Percentiles rank a stretch among this genome's conserved stretches.
Conservation (phyloP, 768 basidiomycete genomes). For the Gloeostereum incarnatum region DNA sequence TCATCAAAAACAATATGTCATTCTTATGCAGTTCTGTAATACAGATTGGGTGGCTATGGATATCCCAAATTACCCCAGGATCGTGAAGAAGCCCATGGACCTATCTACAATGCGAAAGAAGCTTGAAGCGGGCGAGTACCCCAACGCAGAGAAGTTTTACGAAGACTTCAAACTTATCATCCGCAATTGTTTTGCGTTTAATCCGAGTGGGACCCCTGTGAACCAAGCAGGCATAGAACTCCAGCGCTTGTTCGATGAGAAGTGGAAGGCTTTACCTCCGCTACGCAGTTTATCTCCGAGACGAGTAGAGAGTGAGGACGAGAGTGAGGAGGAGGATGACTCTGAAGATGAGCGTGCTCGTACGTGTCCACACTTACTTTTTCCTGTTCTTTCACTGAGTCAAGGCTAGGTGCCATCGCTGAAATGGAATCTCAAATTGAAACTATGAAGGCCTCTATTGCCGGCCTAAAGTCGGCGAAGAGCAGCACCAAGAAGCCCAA, state of each 20-base stretch:
- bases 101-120: constrained; percentile 82
- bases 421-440: constrained; percentile 78
- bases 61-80: constrained; percentile 77
- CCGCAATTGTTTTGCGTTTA: constrained; percentile 88
- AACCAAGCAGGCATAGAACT: constrained; percentile 80
- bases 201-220: constrained; percentile 81
- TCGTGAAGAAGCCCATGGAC: constrained; percentile 96
- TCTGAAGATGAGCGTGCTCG: constrained; percentile 62
- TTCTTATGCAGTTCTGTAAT: constrained; percentile 4
- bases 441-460: constrained; percentile 62
- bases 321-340: constrained; percentile 55
- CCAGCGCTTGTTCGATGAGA: constrained; percentile 86
- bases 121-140: constrained; percentile 70
- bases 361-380: constrained; percentile 25
- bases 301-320: constrained; percentile 61
- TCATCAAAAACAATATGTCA: constrained; percentile 1
- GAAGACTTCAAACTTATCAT: constrained; percentile 94
- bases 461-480: constrained; percentile 49
- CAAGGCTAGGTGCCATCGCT: constrained; percentile 53
- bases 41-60: constrained; percentile 71
- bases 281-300: constrained; percentile 44
- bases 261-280: constrained; percentile 74
- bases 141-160: constrained; percentile 71
- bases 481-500: constrained; percentile 64
- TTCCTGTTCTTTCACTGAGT: constrained; percentile 9